These are phyloP conservation scores for Uronychia setigera DNA, from an alignment of 73 alveolate genomes.

Conservation along the genomic window DNA sequence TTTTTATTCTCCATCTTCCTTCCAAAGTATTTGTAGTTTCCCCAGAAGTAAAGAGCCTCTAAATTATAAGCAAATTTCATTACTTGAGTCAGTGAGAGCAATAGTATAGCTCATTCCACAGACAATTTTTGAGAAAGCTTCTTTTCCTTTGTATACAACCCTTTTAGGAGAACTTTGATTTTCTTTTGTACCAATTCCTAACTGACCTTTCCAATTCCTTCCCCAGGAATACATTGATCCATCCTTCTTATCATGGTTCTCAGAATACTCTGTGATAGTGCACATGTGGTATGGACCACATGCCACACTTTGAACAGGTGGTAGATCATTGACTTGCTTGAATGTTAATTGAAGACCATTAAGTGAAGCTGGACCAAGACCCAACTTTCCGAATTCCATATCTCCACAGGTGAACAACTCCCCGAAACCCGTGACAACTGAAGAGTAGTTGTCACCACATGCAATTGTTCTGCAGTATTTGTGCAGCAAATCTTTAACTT, in stretches of 20 bases:
- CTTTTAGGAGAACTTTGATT: slow-evolving; percentile 24
- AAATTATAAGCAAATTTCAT: neutral
- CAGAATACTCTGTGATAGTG: slow-evolving; percentile 41
- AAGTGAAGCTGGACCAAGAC: slow-evolving; percentile 29
- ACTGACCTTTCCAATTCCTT: slow-evolving; percentile 41
- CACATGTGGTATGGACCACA: slow-evolving; percentile 64
- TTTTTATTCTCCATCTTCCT: neutral
- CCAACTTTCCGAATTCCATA: slow-evolving; percentile 55
- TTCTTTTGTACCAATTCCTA: slow-evolving; percentile 60
- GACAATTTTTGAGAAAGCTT: slow-evolving; percentile 34
- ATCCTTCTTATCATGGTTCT: slow-evolving; percentile 12
- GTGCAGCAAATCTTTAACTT: slow-evolving; percentile 39
- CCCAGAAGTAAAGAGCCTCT: slow-evolving; percentile 36
- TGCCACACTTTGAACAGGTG: slow-evolving; percentile 25
- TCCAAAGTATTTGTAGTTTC: slow-evolving; percentile 36
- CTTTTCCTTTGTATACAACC: slow-evolving; percentile 7
- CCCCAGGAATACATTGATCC: slow-evolving; percentile 67
- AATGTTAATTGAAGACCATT: slow-evolving; percentile 28
- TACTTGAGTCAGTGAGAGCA: neutral
- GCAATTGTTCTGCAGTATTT: slow-evolving; percentile 11
- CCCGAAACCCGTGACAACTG: slow-evolving; percentile 46
- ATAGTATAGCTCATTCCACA: slow-evolving; percentile 44
- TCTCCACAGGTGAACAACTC: slow-evolving; percentile 51
- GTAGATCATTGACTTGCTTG: slow-evolving; percentile 17
- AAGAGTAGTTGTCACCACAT: slow-evolving; percentile 61